Base-by-base conservation (phyloP, 148 eudicot genomes). In the Gaultheria prostrata region DNA sequence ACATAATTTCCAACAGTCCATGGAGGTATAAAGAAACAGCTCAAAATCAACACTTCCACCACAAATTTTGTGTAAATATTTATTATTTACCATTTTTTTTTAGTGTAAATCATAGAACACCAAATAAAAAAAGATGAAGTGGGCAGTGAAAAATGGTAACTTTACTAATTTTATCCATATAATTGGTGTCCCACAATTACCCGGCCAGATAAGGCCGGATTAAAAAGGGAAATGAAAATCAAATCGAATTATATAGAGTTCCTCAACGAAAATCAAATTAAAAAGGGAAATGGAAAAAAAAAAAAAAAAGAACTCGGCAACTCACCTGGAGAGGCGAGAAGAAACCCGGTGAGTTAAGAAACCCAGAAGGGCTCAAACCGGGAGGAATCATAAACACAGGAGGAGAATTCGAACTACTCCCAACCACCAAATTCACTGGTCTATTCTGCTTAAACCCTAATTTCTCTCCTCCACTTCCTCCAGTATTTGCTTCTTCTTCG, bases 301-400 rank as follows among this genome's bases (percentile, higher is more conserved):
- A 21, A 75, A 4, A 21, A 9, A 24, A 24, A 39, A 32, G 17
- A 78, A 3, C 43, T 13, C 28, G 39, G 45, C 51, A 69, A 74
- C 33, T 46, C 71, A 79, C 83, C 82, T 32, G 75, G 69, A 49
- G 33, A 45, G 88, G 48, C 8, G 92, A 86, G 39, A 92, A 87
- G 82, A 93, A 93, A 15, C 94, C 88, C 3, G 98, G 95, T 0
- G 98, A 94, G 77, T 82, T 90, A 77, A 95, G 91, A 73, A 95
- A 92, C 18, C 91, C 89, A 24, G 94, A 88, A 56, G 99, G 99
- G 33, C 95, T 96, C 80, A 93, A 83, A 78, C 93, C 98, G 0
- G 95, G 90, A 32, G 98, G 92, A n/a, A 91, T 79, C 88, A 85
- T 82, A 59, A 92, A 92, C 84, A 90, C 3, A 26, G 17, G 15